These are phyloP conservation scores for Nemania abortiva DNA, from an alignment of 2,329 filamentous ascomycete species.

Conservation along the genomic window DNA sequence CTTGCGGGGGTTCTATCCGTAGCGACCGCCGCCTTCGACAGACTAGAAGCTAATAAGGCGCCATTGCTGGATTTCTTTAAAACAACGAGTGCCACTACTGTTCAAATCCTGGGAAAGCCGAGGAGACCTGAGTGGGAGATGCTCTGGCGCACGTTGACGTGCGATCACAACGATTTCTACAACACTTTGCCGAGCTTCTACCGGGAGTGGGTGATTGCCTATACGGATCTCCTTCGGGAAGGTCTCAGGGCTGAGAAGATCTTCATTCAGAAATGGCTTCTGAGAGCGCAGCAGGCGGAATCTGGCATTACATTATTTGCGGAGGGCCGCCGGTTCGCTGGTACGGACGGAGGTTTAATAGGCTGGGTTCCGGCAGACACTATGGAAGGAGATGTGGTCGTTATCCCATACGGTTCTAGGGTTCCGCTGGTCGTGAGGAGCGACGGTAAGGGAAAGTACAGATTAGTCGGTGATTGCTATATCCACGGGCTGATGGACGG, in stretches of 20 bases:
- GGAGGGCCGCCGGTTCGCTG: background rate
- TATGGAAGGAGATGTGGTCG: background rate
- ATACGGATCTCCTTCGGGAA: background rate
- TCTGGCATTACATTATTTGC: background rate
- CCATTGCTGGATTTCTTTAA: conserved; percentile 3
- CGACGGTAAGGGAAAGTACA: background rate
- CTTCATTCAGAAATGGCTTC: conserved; percentile 1
- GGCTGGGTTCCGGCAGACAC: conserved; percentile 2
- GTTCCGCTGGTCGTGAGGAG: conserved; percentile 6
- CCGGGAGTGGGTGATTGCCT: conserved; percentile 6
- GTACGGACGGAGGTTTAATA: conserved; percentile 2
- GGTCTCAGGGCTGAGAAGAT: background rate
- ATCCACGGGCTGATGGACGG: conserved; percentile 9
- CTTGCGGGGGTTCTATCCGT: background rate
- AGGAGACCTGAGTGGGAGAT: conserved; percentile 11
- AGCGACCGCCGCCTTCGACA: conserved; percentile 9
- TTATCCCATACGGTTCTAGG: conserved; percentile 7
- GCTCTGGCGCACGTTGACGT: conserved; percentile 10
- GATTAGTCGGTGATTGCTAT: conserved; percentile 5
- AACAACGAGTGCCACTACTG: background rate
- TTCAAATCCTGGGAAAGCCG: conserved; percentile 1
- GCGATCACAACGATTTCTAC: background rate
- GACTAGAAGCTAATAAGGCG: background rate
- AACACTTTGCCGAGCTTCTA: conserved; percentile 1
- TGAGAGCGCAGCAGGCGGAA: background rate